Evolutionary conservation across 345 rosid genomes (phyloP).

Genomic region (Aegle marmelos): DNA sequence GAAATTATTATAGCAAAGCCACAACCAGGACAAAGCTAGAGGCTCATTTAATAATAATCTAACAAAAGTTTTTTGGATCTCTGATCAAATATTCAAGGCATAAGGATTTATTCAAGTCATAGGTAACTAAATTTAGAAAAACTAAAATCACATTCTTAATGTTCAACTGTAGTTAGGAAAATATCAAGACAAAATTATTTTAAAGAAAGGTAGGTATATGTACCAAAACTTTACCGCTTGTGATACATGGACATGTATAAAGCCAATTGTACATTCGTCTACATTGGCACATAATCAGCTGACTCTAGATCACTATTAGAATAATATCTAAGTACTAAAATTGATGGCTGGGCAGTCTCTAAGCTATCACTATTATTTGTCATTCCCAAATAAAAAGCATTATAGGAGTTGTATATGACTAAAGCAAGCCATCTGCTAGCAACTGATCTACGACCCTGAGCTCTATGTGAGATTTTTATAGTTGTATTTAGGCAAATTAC

Average conservation of each 20-base stretch:
- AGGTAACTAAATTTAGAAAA: background rate
- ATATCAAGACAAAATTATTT: background rate
- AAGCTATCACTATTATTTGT: constrained; percentile 23
- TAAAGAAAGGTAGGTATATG: background rate
- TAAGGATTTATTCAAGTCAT: background rate
- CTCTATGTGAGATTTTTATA: constrained; percentile 34
- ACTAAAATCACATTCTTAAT: background rate
- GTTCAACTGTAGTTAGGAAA: background rate
- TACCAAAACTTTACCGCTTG: constrained; percentile 40
- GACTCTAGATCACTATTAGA: constrained; percentile 59
- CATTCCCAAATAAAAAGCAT: constrained; percentile 20
- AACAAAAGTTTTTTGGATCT: background rate
- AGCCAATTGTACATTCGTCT: constrained; percentile 36
- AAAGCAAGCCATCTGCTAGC: constrained; percentile 54
- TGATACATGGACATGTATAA: constrained; percentile 26
- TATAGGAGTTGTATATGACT: constrained; percentile 32
- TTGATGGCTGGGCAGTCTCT: constrained; percentile 18
- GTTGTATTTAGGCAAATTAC: constrained; percentile 36
- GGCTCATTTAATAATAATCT: background rate
- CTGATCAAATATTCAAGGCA: background rate
- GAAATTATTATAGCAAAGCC: background rate
- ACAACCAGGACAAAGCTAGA: background rate
- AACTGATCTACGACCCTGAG: constrained; percentile 31
- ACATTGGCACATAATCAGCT: constrained; percentile 32
- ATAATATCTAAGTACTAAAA: constrained; percentile 21